Percentiles rank a stretch among this genome's conserved stretches.
Conservation (phyloP, 305 asterid genomes). For the Striga hermonthica region DNA sequence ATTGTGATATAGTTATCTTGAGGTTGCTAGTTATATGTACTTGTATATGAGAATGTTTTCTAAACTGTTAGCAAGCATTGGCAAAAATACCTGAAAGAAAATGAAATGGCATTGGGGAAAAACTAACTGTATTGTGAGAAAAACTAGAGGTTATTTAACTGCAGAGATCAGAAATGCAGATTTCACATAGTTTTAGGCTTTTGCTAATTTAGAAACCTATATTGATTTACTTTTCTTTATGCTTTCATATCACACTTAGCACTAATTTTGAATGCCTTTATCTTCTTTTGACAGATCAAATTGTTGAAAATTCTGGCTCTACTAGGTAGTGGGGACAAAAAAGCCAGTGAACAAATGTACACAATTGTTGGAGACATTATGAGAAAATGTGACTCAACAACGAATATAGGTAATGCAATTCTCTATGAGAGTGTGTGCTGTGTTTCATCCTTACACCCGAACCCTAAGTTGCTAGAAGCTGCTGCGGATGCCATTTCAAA, state of each 20-base stretch:
- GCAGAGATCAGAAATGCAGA: slow-evolving; percentile 21
- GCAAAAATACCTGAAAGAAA: background rate
- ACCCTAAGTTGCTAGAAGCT: slow-evolving; percentile 87
- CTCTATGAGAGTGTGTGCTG: slow-evolving; percentile 93
- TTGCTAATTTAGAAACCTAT: slow-evolving; percentile 20
- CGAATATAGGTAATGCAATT: slow-evolving; percentile 93
- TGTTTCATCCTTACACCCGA: slow-evolving; percentile 83
- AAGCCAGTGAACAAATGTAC: slow-evolving; percentile 94
- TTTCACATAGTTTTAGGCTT: slow-evolving; percentile 27
- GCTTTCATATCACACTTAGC: slow-evolving; percentile 6
- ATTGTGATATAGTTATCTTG: slow-evolving; percentile 8
- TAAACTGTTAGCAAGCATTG: slow-evolving; percentile 19
- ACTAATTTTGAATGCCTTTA: slow-evolving; percentile 11
- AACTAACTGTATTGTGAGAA: slow-evolving; percentile 14
- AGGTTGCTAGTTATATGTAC: slow-evolving; percentile 23
- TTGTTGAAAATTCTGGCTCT: slow-evolving; percentile 78
- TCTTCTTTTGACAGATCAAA: slow-evolving; percentile 64
- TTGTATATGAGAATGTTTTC: slow-evolving; percentile 17
- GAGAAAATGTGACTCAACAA: slow-evolving; percentile 78
- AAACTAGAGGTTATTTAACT: slow-evolving; percentile 12
- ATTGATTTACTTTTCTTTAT: slow-evolving; percentile 11
- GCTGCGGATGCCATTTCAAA: slow-evolving; percentile 95
- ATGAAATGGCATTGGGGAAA: background rate
- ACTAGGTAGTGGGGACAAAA: slow-evolving; percentile 86
- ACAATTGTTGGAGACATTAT: slow-evolving; percentile 80